Conservation (phyloP, 176 grass and related monocot genomes). For the Triticum monococcum region DNA sequence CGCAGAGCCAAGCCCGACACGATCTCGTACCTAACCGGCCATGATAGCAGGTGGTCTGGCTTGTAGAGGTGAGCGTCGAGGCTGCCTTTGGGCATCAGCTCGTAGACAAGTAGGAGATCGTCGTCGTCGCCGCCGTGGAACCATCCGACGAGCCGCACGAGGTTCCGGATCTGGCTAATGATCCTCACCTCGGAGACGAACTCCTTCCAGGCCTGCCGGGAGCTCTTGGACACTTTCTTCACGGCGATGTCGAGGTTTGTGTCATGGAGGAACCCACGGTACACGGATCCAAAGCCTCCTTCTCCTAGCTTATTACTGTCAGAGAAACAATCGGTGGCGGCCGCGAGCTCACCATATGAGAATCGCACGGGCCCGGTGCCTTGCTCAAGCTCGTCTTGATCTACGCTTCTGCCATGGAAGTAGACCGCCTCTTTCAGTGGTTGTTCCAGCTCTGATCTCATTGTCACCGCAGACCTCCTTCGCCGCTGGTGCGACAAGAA, state of each 20-base stretch:
- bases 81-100: constrained; percentile 42
- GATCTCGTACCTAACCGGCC: constrained; percentile 28
- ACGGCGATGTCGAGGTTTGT: background rate
- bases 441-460: background rate
- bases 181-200: constrained; percentile 54
- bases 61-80: constrained; percentile 50
- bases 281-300: constrained; percentile 16
- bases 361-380: background rate
- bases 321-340: background rate
- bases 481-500: background rate
- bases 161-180: constrained; percentile 48
- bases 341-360: background rate
- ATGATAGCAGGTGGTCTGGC: background rate
- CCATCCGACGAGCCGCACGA: constrained; percentile 52
- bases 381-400: background rate
- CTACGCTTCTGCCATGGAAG: background rate
- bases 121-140: constrained; percentile 30
- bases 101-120: constrained; percentile 3
- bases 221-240: constrained; percentile 6
- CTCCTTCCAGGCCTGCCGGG: constrained; percentile 48
- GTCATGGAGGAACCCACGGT: background rate
- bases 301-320: background rate
- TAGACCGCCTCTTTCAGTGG: background rate
- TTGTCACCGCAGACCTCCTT: background rate
- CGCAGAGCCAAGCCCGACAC: background rate